Evolutionary conservation across 129 eudicot genomes (phyloP).

Genomic region (Flaveria sonorensis): DNA sequence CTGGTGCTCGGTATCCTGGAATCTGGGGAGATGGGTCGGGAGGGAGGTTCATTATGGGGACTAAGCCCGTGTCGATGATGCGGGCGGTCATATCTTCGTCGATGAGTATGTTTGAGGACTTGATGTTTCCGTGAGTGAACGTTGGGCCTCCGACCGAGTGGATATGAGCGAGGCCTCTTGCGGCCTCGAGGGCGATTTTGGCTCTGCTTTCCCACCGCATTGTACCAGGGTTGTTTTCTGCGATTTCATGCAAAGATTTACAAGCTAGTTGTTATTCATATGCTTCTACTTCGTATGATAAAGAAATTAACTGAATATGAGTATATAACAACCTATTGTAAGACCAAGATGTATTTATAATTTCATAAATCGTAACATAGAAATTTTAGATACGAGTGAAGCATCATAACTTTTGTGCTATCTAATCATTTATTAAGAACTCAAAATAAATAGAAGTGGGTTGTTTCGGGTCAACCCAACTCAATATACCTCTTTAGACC

Average conservation of each 20-base stretch:
- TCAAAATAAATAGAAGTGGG: not conserved
- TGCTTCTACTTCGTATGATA: not conserved
- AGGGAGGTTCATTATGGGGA: slow-evolving; percentile 63
- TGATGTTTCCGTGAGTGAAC: slow-evolving; percentile 65
- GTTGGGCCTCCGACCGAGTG: slow-evolving; percentile 63
- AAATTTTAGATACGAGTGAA: not conserved
- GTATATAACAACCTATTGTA: no score
- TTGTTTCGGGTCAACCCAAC: not conserved
- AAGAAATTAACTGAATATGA: no score
- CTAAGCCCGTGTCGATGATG: slow-evolving; percentile 60
- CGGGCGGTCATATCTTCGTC: slow-evolving; percentile 59
- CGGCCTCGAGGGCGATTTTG: slow-evolving; percentile 67
- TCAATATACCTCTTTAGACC: not conserved
- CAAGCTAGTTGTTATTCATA: not conserved
- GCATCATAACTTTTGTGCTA: no score
- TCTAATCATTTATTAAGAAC: not conserved
- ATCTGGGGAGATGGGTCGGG: slow-evolving; percentile 46
- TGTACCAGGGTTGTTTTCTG: slow-evolving; percentile 53
- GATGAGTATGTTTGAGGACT: slow-evolving; percentile 71
- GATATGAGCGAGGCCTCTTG: slow-evolving; percentile 68
- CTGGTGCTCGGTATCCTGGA: slow-evolving; percentile 69
- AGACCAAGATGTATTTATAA: not conserved
- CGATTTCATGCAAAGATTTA: not conserved
- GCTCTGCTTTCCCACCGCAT: slow-evolving; percentile 66
- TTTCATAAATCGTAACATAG: not conserved